Percentiles rank a stretch among this genome's conserved stretches.
phyloP scores from a whole-genome alignment of 192 early-diverging fungal species.

The Gaertneriomyces sp. region DNA sequence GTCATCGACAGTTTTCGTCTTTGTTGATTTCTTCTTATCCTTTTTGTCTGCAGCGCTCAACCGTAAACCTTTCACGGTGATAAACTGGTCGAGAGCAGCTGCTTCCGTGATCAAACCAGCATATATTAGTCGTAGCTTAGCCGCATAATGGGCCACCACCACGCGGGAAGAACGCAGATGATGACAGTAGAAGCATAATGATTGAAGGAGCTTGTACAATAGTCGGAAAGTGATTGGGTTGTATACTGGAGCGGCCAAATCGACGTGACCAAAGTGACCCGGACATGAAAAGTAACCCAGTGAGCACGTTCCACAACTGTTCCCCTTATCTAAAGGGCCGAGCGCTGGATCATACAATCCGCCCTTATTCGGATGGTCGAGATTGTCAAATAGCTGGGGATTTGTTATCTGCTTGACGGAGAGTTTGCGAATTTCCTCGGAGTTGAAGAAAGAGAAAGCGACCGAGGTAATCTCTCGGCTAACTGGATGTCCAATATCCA shows the following conservation, averaged over 20 bases:
- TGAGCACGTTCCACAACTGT: conserved; percentile 80
- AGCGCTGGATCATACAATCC: conserved; percentile 93
- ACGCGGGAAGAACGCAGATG: conserved; percentile 61
- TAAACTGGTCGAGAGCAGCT: conserved; percentile 68
- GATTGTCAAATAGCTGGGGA: conserved; percentile 79
- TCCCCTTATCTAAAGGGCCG: conserved; percentile 82
- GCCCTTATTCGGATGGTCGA: conserved; percentile 83
- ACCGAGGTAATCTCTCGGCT: conserved; percentile 78
- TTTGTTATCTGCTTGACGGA: conserved; percentile 94
- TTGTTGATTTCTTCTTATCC: conserved; percentile 19
- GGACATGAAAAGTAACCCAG: conserved; percentile 81
- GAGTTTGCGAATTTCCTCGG: conserved; percentile 83
- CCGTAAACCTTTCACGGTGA: conserved; percentile 25
- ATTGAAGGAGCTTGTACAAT: conserved; percentile 81
- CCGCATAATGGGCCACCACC: conserved; percentile 63
- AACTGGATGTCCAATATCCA: conserved; percentile 79
- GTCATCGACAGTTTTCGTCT: conserved; percentile 31
- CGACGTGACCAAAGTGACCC: conserved; percentile 97
- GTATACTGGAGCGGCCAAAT: conserved; percentile 79
- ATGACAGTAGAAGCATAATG: conserved; percentile 88
- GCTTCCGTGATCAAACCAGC: conserved; percentile 84
- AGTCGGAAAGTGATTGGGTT: conserved; percentile 94
- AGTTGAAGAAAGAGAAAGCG: conserved; percentile 86
- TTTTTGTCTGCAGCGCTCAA: conserved; percentile 14
- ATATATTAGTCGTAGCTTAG: conserved; percentile 82